Evolutionary conservation across 257 asterid species (phyloP).

Genomic region (Fraxinus excelsior): DNA sequence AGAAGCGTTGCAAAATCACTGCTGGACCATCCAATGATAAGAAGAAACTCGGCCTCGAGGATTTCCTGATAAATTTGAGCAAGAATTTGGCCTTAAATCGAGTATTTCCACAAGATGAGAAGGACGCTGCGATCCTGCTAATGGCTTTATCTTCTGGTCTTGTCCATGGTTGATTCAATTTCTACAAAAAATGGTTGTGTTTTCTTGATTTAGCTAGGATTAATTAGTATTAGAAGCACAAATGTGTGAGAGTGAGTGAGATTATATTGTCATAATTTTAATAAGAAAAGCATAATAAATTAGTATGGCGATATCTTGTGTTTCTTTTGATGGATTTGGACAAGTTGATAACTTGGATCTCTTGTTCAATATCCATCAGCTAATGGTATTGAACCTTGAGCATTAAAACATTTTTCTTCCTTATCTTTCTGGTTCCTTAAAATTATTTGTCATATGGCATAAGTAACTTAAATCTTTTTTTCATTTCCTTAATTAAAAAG

Average conservation of each 20-base stretch:
- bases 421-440: too few relatives aligned
- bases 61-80: slow-evolving; percentile 72
- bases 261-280: neutral
- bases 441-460: neutral
- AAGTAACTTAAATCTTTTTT: neutral
- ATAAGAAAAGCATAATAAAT: slow-evolving; percentile 29
- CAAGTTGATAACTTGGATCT: slow-evolving; percentile 30
- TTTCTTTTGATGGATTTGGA: slow-evolving; percentile 20
- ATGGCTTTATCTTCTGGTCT: slow-evolving; percentile 92
- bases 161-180: slow-evolving; percentile 60
- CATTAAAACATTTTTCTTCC: neutral
- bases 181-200: neutral
- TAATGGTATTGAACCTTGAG: slow-evolving; percentile 2
- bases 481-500: neutral
- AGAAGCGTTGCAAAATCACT: slow-evolving; percentile 55
- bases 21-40: slow-evolving; percentile 29
- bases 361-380: slow-evolving; percentile 24
- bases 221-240: slow-evolving; percentile 7
- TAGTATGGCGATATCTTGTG: slow-evolving; percentile 38
- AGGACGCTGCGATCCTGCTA: slow-evolving; percentile 88
- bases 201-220: slow-evolving; percentile 18
- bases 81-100: slow-evolving; percentile 61
- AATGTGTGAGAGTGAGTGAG: slow-evolving; percentile 33
- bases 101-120: slow-evolving; percentile 91
- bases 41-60: slow-evolving; percentile 61